Percentiles rank a stretch among this genome's conserved stretches.
phyloP scores from a whole-genome alignment of 179 eudicot genomes.

The Kewa caespitosa region DNA sequence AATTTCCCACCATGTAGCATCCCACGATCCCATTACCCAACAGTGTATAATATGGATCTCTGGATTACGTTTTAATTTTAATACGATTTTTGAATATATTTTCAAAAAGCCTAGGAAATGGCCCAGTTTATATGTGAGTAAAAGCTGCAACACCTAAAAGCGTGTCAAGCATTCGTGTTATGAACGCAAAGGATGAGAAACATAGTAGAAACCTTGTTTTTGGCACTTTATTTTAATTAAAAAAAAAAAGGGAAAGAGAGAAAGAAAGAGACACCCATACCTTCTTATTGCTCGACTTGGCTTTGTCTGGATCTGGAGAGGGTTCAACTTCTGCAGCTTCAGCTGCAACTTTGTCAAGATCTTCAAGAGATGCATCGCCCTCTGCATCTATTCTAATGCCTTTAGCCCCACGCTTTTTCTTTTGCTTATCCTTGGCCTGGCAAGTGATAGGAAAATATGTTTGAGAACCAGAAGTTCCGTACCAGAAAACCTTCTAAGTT shows the following conservation, averaged over 20 bases:
- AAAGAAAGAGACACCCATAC: constrained; percentile 19
- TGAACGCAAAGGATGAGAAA: background rate
- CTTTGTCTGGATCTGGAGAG: constrained; percentile 55
- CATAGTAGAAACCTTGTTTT: background rate
- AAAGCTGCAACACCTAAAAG: background rate
- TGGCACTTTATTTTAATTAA: no score
- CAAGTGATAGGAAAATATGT: constrained; percentile 4
- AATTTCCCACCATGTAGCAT: no score
- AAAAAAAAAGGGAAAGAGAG: no score
- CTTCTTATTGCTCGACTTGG: constrained; percentile 62
- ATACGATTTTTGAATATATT: no score
- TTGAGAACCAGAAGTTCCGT: constrained; percentile 6
- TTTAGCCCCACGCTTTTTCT: constrained; percentile 67
- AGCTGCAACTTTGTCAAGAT: constrained; percentile 52
- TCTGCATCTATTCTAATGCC: constrained; percentile 87
- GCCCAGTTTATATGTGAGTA: no score
- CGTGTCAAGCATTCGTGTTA: background rate
- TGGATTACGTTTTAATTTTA: no score
- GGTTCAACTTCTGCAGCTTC: constrained; percentile 48
- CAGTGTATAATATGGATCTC: no score
- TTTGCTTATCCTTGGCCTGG: constrained; percentile 84
- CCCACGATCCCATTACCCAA: no score
- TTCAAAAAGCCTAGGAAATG: no score
- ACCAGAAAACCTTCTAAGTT: background rate
- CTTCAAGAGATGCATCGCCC: constrained; percentile 91